Evolutionary conservation across 192 early-diverging fungal genomes (phyloP).

Genomic region (Coemansia biformis): DNA sequence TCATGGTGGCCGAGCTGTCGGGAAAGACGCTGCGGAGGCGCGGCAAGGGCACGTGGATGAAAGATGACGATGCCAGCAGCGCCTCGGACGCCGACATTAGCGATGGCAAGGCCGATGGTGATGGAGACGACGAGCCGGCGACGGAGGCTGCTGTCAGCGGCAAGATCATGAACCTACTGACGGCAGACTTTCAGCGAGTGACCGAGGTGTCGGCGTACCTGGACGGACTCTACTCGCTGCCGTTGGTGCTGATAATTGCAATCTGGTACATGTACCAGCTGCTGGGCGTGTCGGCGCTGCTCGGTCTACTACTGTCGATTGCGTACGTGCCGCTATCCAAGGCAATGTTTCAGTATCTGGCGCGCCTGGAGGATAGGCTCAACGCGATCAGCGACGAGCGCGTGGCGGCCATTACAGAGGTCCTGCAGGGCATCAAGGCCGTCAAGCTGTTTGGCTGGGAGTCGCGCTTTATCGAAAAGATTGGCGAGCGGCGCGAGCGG

Average conservation of each 20-base stretch:
- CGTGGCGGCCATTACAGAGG: slow-evolving; percentile 73
- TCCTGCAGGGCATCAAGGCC: slow-evolving; percentile 81
- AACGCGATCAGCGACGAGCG: slow-evolving; percentile 66
- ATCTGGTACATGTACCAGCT: slow-evolving; percentile 66
- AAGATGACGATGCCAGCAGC: slow-evolving; percentile 22
- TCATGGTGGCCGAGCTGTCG: slow-evolving; percentile 63
- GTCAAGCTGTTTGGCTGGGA: slow-evolving; percentile 91
- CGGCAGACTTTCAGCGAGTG: slow-evolving; percentile 64
- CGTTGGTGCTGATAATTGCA: slow-evolving; percentile 60
- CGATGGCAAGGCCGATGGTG: slow-evolving; percentile 15
- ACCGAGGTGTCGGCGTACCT: slow-evolving; percentile 53
- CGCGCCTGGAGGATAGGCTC: slow-evolving; percentile 56
- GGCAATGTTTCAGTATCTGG: slow-evolving; percentile 50
- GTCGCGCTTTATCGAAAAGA: slow-evolving; percentile 59
- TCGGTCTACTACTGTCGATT: slow-evolving; percentile 64
- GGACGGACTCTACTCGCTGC: slow-evolving; percentile 57
- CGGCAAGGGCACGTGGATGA: slow-evolving; percentile 53
- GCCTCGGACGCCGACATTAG: too few species aligned
- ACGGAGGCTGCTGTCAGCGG: slow-evolving; percentile 50
- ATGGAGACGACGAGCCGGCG: slow-evolving; percentile 21
- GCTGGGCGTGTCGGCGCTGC: slow-evolving; percentile 74
- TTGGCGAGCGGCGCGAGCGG: slow-evolving; percentile 58
- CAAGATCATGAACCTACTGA: slow-evolving; percentile 68
- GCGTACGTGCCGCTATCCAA: slow-evolving; percentile 55
- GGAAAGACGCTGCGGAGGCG: slow-evolving; percentile 59